Base-by-base conservation (phyloP, 495 filamentous ascomycete genomes). In the Penicillium canariense region DNA sequence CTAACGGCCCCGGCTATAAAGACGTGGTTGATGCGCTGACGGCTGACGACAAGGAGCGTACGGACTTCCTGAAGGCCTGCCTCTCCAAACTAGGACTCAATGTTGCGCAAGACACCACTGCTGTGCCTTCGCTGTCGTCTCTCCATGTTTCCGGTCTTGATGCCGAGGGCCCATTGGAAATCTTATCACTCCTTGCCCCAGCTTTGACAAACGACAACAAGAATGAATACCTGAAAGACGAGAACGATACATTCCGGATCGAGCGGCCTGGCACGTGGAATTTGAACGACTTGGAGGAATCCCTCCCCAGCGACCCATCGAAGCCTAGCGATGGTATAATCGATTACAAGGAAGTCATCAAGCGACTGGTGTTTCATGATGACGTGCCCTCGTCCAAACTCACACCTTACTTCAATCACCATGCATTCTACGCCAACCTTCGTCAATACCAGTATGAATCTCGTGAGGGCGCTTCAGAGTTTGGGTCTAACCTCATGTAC, bases 341-440 rank as follows among this genome's bases (percentile, higher is more conserved):
- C 56, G 87, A 96, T 57, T 91, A 93, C 75, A 82, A 82, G 61
- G 73, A 81, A 15, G 74, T 96, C 38, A 73, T 83, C 36, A 96
- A 97, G 63, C 81, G 76, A 23, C 77, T 91, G 22, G 73, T 87
- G 1, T 84, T 97, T 53, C 83, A 88, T 42, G 74, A 76, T 6
- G 79, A 79, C n/a, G 77, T 84, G 49, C 93, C 92, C 7, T 76
- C 84, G 26, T 78, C 77, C 12, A 88, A 88, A 65, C 81, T 87
- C 36, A 96, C 91, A 0, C 93, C 94, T 0, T 88, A 85, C 61
- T 97, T 97, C 74, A 89, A 94, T 59, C 91, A 97, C 63, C 68
- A 85, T 53, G 78, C 84, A 4, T 98, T 83, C 67, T 97, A 85
- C 65, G 76, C 84, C 14, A 87, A 88, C 56, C 74, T 98, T 5